phyloP scores from a whole-genome alignment of 495 filamentous ascomycete species.

The Penicillium flavigenum region DNA sequence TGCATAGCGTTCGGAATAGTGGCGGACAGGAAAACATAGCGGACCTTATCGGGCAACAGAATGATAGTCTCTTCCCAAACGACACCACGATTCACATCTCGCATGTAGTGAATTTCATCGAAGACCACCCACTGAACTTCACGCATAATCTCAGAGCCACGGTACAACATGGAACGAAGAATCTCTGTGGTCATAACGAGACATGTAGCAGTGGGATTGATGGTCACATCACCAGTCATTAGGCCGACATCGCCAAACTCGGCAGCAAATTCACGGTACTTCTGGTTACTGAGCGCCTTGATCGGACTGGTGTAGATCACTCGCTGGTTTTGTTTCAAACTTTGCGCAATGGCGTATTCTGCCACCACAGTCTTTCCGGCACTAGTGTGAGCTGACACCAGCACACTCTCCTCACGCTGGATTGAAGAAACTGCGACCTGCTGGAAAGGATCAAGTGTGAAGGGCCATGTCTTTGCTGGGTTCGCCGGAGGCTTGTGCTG shows the following conservation, averaged over 20 bases:
- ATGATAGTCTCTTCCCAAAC: conserved; percentile 99
- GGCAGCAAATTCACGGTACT: conserved; percentile 91
- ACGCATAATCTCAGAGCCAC: conserved; percentile 98
- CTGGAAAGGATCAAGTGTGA: conserved; percentile 96
- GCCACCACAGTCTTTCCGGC: conserved; percentile 98
- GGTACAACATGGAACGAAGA: conserved; percentile 96
- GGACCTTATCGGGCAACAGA: conserved; percentile 92
- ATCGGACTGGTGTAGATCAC: conserved; percentile 99
- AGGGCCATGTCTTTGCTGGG: conserved; percentile 79
- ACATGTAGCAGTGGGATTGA: conserved; percentile 96
- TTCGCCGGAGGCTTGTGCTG: conserved; percentile 82
- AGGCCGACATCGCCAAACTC: conserved; percentile 96
- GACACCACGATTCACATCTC: conserved; percentile 77
- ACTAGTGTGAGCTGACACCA: conserved; percentile 96
- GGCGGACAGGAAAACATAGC: conserved; percentile 95
- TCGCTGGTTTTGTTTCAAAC: conserved; percentile 92
- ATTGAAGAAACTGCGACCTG: conserved; percentile 89
- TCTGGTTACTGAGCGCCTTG: conserved; percentile 97
- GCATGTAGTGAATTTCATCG: conserved; percentile 98
- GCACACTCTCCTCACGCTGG: conserved; percentile 88
- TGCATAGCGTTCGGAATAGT: conserved; percentile 99
- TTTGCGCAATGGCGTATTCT: conserved; percentile 97
- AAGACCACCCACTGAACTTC: conserved; percentile 98
- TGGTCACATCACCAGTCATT: conserved; percentile 99
- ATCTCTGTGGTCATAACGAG: conserved; percentile 99